Percentiles rank a stretch among this genome's conserved stretches.
Evolutionary conservation across 257 asterid species (phyloP).

Genomic region (Primulina eburnea): DNA sequence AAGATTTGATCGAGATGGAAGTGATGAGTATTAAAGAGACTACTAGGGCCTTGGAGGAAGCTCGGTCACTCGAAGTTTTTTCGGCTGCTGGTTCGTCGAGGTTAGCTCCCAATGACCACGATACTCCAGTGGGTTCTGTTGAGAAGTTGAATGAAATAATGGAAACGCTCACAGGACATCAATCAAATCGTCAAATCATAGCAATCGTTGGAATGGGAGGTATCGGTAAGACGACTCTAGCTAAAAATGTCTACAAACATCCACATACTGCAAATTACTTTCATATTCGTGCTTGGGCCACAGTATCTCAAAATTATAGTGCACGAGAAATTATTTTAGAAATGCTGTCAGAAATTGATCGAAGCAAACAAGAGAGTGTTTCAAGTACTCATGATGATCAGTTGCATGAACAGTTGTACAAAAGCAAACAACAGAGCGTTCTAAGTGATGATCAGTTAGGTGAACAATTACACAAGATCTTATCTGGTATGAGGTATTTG

Average conservation of each 20-base stretch:
- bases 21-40: too few relatives aligned
- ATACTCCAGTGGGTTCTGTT: background rate
- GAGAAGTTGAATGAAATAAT: background rate
- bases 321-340: background rate
- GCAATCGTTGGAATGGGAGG: slow-evolving; percentile 21
- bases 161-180: background rate
- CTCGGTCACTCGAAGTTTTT: too few relatives aligned
- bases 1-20: background rate
- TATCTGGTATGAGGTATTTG: slow-evolving; percentile 22
- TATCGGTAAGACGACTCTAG: slow-evolving; percentile 18
- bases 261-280: background rate
- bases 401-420: background rate
- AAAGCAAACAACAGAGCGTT: slow-evolving; percentile 7
- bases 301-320: slow-evolving; percentile 5
- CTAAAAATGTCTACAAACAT: background rate
- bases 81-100: background rate
- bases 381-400: slow-evolving; percentile 2
- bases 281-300: slow-evolving; percentile 18
- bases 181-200: background rate
- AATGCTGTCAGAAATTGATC: background rate
- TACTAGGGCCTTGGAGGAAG: too few relatives aligned
- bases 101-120: background rate
- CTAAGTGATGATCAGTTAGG: background rate
- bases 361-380: background rate
- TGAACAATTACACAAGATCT: slow-evolving; percentile 5